Base-by-base conservation (phyloP, 306 rosid species). In the Acacia confusa region DNA sequence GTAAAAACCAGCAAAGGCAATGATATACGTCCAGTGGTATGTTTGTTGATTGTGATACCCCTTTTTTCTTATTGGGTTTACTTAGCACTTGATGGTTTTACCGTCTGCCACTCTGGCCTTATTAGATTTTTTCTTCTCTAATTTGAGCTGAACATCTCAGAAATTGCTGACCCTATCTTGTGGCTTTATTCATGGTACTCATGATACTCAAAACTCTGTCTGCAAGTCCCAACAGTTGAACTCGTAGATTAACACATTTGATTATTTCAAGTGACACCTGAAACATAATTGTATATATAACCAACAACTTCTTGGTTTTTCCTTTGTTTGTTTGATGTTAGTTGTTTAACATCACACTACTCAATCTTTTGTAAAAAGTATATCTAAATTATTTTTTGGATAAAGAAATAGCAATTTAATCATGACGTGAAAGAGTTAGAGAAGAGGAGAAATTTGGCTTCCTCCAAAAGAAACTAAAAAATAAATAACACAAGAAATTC, bases 11-110 rank as follows among this genome's bases (percentile, higher is more conserved):
- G 78, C 63, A 82, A 83, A 86, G 97, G 97, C 79, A 87, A 84
- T 43, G 97, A 95, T 78, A 91, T 92, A 77, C 97, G 98, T 9
- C 92, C 92, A 17, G 95, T 95, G 94, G 98, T 94, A 89, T 63
- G 86, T 38, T 71, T 70, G 53, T 13, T 75, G 76, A 75, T 55
- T 75, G 38, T 43, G 32, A 55, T 41, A 55, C 41, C 20, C 45
- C 9, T 15, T 15, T 27, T 27, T 24, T 24, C 20, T 40, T 40
- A 24, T n/a, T 22, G 38, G 45, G 41, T 34, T 14, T 27, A 64
- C 43, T 16, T 9, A 65, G 7, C 70, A 7, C 70, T 17, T 32
- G 25, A 32, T 24, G 70, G 27, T 15, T 38, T 74, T 41, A 14
- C 57, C 41, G 13, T 40, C 38, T n/a, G n/a, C n/a, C n/a, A n/a